Evolutionary conservation across 768 basidiomycete species (phyloP), one percentile per base, ranked within the genome.

Genomic region (Brasilioporus rufonigricans): DNA sequence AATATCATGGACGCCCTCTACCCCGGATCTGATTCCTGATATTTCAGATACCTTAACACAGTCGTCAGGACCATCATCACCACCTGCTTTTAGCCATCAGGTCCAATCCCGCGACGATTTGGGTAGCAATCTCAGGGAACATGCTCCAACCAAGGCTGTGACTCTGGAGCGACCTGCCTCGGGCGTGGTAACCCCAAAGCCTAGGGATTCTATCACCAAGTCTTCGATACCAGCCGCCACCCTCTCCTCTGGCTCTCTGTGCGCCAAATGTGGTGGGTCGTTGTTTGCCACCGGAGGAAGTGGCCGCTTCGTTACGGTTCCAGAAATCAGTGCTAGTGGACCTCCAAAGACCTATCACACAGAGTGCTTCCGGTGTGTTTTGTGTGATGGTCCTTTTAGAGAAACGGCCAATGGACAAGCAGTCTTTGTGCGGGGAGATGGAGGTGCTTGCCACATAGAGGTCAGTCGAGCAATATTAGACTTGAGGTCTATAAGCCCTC

Each of bases 291-390:
- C 77, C 4, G 76, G 74, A 26, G 79, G 80, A 52, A 81, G 80
- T 7, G 84, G 86, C 39, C 80, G 80, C 53, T 91, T 85, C 67
- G 81, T 91, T 31, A 87, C 87, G 2, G 80, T 91, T 27, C 87
- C 89, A 8, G 81, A 79, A 53, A 68, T 72, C 48, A 69, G 65
- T 33, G 61, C 69, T 2, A 65, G 61, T 52, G 74, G 74, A 18
- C 71, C 73, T 23, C 77, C 83, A n/a, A 78, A 79, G 66, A 77
- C 78, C 21, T 93, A 88, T 62, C 91, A 93, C 60, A 76, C 80
- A 4, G 79, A 83, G 40, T 93, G 91, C 66, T 92, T 93, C 70
- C 82, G 78, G 49, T 93, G 91, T 62, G 74, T 68, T 21, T 73
- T 86, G 21, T 93, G 91, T 61, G 74, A 81, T 41, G 77, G 80